Evolutionary conservation across 768 basidiomycete species (phyloP).

Genomic region (Rhodosporidiobolus odoratus): DNA sequence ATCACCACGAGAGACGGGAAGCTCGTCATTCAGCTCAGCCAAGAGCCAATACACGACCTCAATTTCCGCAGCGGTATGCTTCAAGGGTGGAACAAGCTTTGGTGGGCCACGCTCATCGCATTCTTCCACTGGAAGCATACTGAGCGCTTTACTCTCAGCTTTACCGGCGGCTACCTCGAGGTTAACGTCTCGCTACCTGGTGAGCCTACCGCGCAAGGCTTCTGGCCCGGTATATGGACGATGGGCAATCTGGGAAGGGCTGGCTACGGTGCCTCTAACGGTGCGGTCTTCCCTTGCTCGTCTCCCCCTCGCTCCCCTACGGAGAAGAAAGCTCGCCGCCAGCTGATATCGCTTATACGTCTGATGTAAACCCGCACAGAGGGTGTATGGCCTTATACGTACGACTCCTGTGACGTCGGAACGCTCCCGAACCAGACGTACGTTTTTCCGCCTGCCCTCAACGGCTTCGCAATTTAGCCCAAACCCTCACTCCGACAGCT

Average conservation of each 20-base stretch:
- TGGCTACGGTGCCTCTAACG: slow-evolving; percentile 79
- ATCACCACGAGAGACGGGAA: slow-evolving; percentile 47
- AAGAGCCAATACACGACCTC: slow-evolving; percentile 23
- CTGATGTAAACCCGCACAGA: too few species aligned
- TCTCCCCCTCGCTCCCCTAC: neutral
- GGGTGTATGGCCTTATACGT: slow-evolving; percentile 56
- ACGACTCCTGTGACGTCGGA: slow-evolving; percentile 75
- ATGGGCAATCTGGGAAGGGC: slow-evolving; percentile 70
- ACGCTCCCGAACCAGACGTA: slow-evolving; percentile 77
- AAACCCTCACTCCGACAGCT: slow-evolving; percentile 50
- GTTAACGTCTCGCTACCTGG: slow-evolving; percentile 25
- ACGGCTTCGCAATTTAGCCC: slow-evolving; percentile 40
- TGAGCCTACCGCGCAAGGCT: slow-evolving; percentile 13
- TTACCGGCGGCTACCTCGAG: slow-evolving; percentile 42
- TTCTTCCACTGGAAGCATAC: rapidly evolving
- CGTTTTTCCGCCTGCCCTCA: slow-evolving; percentile 38
- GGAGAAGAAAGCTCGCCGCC: neutral
- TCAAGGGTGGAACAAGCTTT: slow-evolving; percentile 39
- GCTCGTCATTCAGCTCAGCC: slow-evolving; percentile 37
- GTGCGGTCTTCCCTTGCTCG: neutral
- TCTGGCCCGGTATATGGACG: slow-evolving; percentile 33
- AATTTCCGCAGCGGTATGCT: slow-evolving; percentile 57
- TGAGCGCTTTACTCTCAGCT: slow-evolving; percentile 8
- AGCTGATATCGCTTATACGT: neutral
- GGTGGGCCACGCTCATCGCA: slow-evolving; percentile 43